These are phyloP conservation scores for Plectosphaerella plurivora DNA, from an alignment of 2,329 filamentous ascomycete species.

Conservation along the genomic window DNA sequence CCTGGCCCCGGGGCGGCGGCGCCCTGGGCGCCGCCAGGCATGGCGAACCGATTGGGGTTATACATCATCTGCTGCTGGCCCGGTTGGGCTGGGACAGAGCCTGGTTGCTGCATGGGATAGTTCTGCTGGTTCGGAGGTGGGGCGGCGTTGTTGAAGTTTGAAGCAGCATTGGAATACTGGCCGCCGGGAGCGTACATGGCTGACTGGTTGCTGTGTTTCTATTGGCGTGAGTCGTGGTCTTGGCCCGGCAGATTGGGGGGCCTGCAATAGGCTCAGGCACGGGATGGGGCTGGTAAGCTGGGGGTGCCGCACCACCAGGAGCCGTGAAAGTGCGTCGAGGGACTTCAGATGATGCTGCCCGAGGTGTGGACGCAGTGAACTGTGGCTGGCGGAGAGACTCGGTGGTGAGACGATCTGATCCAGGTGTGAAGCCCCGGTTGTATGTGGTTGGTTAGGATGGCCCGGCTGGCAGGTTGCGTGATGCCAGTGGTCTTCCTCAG, in stretches of 20 bases:
- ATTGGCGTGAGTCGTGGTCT: conserved; percentile 5
- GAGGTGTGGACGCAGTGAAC: conserved; percentile 1
- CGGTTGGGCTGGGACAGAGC: conserved; percentile 32
- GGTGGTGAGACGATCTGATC: too few species aligned
- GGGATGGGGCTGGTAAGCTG: neutral
- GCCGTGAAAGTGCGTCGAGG: neutral
- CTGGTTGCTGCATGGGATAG: conserved; percentile 26
- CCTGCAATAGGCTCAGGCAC: conserved; percentile 9
- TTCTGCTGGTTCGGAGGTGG: conserved; percentile 33
- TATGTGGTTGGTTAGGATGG: too few species aligned
- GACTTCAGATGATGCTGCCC: neutral
- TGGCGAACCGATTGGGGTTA: conserved; percentile 53
- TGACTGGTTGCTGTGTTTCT: conserved; percentile 10
- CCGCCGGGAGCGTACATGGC: conserved; percentile 54
- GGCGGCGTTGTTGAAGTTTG: conserved; percentile 45
- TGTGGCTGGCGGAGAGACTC: too few species aligned
- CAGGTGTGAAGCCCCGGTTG: too few species aligned
- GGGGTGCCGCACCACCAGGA: too few species aligned
- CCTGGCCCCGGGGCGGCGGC: conserved; percentile 13
- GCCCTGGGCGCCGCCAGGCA: conserved; percentile 22
- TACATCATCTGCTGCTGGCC: conserved; percentile 49
- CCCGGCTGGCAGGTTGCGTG: too few species aligned
- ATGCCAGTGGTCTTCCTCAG: too few species aligned
- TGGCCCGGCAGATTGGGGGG: conserved; percentile 2
- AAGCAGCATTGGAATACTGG: conserved; percentile 48